phyloP scores from a whole-genome alignment of 768 basidiomycete species.

The Boletellus ananas region DNA sequence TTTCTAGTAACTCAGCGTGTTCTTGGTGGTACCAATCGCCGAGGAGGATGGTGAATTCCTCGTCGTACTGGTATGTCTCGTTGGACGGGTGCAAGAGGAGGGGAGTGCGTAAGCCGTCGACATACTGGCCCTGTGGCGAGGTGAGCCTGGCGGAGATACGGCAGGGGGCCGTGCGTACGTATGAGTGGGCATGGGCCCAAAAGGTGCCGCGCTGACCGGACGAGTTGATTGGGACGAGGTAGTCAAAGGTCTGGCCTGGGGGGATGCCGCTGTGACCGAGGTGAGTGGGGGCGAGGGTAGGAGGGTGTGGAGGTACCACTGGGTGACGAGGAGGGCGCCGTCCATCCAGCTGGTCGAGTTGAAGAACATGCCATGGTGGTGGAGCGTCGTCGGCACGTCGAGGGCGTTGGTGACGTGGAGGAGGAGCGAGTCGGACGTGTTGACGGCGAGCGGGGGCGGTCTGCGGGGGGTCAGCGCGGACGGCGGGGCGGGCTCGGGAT shows the following conservation, averaged over 20 bases:
- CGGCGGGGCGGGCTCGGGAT: neutral
- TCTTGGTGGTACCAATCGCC: constrained; percentile 92
- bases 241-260: constrained; percentile 64
- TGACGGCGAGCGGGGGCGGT: constrained; percentile 77
- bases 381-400: constrained; percentile 64
- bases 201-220: constrained; percentile 77
- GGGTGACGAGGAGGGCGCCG: constrained; percentile 76
- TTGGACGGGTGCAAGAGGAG: constrained; percentile 67
- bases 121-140: constrained; percentile 70
- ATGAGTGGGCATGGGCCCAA: constrained; percentile 74
- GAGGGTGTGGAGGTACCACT: constrained; percentile 56
- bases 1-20: constrained; percentile 55
- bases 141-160: neutral
- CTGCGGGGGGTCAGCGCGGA: constrained; percentile 34
- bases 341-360: constrained; percentile 86
- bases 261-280: constrained; percentile 68
- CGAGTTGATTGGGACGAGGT: constrained; percentile 64
- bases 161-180: constrained; percentile 15
- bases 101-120: constrained; percentile 89
- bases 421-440: constrained; percentile 64
- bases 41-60: constrained; percentile 82
- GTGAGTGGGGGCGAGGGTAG: neutral
- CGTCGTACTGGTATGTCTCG: constrained; percentile 76
- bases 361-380: constrained; percentile 96
- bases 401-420: constrained; percentile 77